phyloP scores from a whole-genome alignment of 1,139 yeast species.

The Blastobotrys raffinosifermentans region DNA sequence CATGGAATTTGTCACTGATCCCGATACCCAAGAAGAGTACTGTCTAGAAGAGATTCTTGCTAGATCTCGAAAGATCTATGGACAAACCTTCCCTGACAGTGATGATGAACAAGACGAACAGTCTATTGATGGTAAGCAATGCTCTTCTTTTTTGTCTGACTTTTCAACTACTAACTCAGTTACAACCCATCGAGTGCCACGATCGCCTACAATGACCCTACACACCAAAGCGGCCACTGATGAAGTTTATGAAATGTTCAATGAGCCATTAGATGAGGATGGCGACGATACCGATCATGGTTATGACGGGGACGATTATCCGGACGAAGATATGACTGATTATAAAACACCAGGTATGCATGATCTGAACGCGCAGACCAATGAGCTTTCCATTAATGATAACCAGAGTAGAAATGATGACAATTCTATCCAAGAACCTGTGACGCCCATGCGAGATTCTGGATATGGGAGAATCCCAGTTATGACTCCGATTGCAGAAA shows the following conservation, averaged over 20 bases:
- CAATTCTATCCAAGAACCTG: slow-evolving; percentile 4
- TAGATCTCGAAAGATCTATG: slow-evolving; percentile 34
- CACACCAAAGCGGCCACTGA: slow-evolving; percentile 70
- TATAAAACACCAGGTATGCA: slow-evolving; percentile 14
- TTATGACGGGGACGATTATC: slow-evolving; percentile 12
- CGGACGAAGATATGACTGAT: slow-evolving; percentile 8
- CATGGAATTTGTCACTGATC: slow-evolving; percentile 40
- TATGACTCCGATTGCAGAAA: slow-evolving; percentile 34
- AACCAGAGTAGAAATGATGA: slow-evolving; percentile 7
- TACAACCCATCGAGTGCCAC: slow-evolving; percentile 13
- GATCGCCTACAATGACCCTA: slow-evolving; percentile 68
- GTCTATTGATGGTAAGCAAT: background rate
- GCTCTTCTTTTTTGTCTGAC: background rate
- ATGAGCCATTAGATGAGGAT: slow-evolving; percentile 46
- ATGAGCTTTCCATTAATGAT: slow-evolving; percentile 16
- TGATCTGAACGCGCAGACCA: slow-evolving; percentile 11
- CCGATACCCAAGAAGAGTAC: slow-evolving; percentile 42
- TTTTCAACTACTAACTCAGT: slow-evolving; percentile 2
- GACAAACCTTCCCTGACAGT: slow-evolving; percentile 14
- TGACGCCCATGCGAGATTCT: slow-evolving; percentile 9
- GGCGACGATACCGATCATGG: slow-evolving; percentile 17
- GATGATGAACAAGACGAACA: background rate
- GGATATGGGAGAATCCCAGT: slow-evolving; percentile 12
- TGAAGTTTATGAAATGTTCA: slow-evolving; percentile 74
- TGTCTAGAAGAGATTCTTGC: slow-evolving; percentile 64